Percentiles rank a stretch among this genome's conserved stretches.
Evolutionary conservation across 345 rosid species (phyloP).

Genomic region (Gossypium thurberi): DNA sequence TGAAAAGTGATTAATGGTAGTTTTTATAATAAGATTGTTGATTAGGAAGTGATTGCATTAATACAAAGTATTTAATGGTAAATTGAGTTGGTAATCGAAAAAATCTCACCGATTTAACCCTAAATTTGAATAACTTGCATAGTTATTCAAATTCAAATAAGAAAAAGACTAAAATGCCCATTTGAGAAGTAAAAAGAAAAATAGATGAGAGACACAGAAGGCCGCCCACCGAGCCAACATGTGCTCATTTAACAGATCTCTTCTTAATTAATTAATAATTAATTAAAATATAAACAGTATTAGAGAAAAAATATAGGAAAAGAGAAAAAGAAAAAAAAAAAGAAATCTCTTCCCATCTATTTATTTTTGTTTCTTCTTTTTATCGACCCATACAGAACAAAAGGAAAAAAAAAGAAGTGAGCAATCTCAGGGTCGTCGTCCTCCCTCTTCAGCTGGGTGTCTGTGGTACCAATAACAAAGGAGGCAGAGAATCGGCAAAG

Average conservation of each 20-base stretch:
- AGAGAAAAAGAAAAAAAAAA: neutral
- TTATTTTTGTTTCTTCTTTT: neutral
- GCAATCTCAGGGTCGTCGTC: slow-evolving; percentile 9
- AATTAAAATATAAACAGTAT: neutral
- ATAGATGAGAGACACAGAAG: neutral
- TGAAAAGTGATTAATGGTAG: fast-evolving
- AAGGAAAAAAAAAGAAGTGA: neutral
- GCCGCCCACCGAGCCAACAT: slow-evolving; percentile 20
- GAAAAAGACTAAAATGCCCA: neutral
- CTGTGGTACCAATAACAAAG: neutral
- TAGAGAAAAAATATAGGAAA: neutral
- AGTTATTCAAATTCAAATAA: neutral
- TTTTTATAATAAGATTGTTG: no score
- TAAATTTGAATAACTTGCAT: neutral
- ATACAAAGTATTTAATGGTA: no score
- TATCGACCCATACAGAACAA: neutral
- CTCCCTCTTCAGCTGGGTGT: neutral
- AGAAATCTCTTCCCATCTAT: slow-evolving; percentile 14
- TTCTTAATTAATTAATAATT: neutral
- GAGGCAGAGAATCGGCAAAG: neutral
- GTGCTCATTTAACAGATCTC: slow-evolving; percentile 14
- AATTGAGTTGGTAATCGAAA: no score
- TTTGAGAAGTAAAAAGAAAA: neutral
- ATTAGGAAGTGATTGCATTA: no score
- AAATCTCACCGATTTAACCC: neutral